phyloP scores from a whole-genome alignment of 805 yeast species.

The Ogataea naganishii region DNA sequence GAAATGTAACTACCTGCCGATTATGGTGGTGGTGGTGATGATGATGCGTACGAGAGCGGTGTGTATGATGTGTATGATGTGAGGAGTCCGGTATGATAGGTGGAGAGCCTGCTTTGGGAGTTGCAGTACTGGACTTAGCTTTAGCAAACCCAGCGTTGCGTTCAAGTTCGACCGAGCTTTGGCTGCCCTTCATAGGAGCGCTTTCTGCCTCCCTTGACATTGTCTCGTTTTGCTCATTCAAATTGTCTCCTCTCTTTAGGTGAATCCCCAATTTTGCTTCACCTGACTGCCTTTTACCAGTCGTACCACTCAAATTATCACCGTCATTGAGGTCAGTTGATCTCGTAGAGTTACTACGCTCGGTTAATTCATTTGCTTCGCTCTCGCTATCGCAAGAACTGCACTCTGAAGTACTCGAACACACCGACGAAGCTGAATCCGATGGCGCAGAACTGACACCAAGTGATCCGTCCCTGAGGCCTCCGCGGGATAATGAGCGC shows the following conservation, averaged over 20 bases:
- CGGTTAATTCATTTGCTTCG: too few species aligned
- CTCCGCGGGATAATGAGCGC: constrained; percentile 7
- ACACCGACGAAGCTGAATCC: not conserved
- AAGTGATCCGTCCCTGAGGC: constrained; percentile 7
- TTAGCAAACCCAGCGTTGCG: constrained; percentile 1
- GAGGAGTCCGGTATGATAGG: not conserved
- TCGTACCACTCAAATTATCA: too few species aligned
- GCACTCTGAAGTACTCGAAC: too few species aligned
- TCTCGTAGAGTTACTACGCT: too few species aligned
- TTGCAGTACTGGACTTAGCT: not conserved
- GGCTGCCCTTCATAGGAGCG: not conserved
- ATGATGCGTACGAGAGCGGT: constrained; percentile 3
- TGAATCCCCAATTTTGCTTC: too few species aligned
- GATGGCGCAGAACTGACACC: not conserved
- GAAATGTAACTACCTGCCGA: constrained; percentile 3
- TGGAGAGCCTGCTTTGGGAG: not conserved
- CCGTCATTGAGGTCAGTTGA: too few species aligned
- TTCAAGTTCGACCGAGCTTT: not conserved
- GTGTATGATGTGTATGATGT: constrained; percentile 3
- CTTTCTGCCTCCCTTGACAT: not conserved
- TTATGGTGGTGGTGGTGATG: constrained; percentile 12
- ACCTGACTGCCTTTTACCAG: too few species aligned
- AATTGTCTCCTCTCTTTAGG: too few species aligned
- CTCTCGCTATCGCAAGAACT: not conserved
- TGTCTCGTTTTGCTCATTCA: too few species aligned